Base-by-base conservation (phyloP, 176 grass and related monocot genomes). In the Phragmites australis region DNA sequence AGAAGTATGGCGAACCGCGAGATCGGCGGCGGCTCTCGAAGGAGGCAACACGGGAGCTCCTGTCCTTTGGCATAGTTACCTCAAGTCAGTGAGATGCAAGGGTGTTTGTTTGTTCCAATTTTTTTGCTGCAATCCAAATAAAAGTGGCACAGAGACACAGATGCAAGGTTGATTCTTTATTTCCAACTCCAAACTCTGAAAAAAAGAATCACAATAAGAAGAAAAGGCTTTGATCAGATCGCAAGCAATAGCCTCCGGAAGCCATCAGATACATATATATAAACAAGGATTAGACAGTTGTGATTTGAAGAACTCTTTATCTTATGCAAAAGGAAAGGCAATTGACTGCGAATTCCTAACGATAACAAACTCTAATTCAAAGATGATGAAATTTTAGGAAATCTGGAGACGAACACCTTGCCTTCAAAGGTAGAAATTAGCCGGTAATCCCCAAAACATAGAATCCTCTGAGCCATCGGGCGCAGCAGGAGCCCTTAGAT, bases 41-140 rank as follows among this genome's bases (percentile, higher is more conserved):
- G 4, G 91, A 68, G 9, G 49, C 31, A 19, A 84, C 63, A 3
- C 77, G 92, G 54, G 80, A 59, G 81, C 86, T 89, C 89, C 83
- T 94, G 72, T 89, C 86, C 84, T 94, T 94, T 5, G 92, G 92
- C 92, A 94, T 94, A 82, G 72, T 89, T 74, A 79, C 67, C 75
- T 69, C 52, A 52, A 72, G 77, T 89, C 78, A 86, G 74, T 87
- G 45, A 77, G 48, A 84, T 85, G 57, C 37, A 68, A 75, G 61
- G 32, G 17, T 55, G 17, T 55, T 75, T 59, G 52, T 75, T 30
- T 78, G 44, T n/a, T n/a, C 27, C 27, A 74, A 21, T 55, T 45
- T 49, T 55, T 78, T 44, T 56, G 53, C 59, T 39, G 74, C 34
- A 82, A 85, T 85, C 87, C 80, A 80, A 85, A 88, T 22, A 27